Evolutionary conservation across 1,139 yeast genomes (phyloP), one percentile per base, ranked within the genome.

Genomic region (Nakaseomyces delphensis): DNA sequence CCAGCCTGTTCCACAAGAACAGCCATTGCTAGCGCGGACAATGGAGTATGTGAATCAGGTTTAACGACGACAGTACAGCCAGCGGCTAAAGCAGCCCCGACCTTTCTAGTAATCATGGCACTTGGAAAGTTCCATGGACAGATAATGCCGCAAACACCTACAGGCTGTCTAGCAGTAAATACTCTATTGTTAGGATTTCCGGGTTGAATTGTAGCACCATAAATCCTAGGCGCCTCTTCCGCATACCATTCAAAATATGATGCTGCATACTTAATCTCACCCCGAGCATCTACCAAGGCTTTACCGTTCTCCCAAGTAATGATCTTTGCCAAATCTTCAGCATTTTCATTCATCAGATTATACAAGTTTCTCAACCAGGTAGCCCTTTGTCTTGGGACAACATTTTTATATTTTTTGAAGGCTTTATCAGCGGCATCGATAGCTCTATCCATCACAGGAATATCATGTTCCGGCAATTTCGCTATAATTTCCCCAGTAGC

Each of bases 101-200:
- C 73, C 63, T 89, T 89, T 54, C 97, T 73, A 1, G 96, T 77
- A 48, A 89, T 84, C 97, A 89, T 89, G 4, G 96, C 94, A 42
- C 82, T 71, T 14, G 97, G 97, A 67, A 89, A 89, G 64, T 89
- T 89, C 96, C 96, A 89, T 15, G 97, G 97, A 3, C 96, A 85
- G 53, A 89, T 70, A 47, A 89, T 77, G 23, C 95, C 96, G 55
- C 91, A 85, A 1, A 85, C 95, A 16, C 96, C 96, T 42, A 89
- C 73, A 13, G 95, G 95, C 60, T 83, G 87, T 57, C 79, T 78
- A 43, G 77, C 55, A 1, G 94, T 76, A 49, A 77, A 64, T 37
- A 83, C 81, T 54, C 87, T 71, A 58, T 72, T 76, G 28, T 65
- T 55, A 25, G 77, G 64, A 54, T 69, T 72, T 19, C 75, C 65